phyloP scores from a whole-genome alignment of 2,329 filamentous ascomycete genomes.

The Colletotrichum lentis region DNA sequence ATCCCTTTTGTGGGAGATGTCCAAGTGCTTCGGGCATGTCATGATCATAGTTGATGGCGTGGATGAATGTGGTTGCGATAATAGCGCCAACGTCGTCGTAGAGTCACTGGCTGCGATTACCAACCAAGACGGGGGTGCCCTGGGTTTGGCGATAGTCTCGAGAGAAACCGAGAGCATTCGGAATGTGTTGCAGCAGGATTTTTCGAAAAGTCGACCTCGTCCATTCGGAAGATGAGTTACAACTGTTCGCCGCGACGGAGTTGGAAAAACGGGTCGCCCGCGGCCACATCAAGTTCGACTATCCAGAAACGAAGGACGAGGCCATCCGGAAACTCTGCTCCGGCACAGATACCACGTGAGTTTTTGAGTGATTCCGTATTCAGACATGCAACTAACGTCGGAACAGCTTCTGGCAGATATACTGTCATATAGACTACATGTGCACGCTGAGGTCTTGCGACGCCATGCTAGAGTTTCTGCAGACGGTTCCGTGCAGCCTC shows the following conservation, averaged over 20 bases:
- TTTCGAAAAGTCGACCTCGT: neutral
- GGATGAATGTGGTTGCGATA: neutral
- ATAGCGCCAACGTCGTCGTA: neutral
- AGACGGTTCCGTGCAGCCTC: neutral
- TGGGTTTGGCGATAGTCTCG: neutral
- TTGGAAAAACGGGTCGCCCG: neutral
- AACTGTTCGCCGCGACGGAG: conserved; percentile 5
- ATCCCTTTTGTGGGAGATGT: neutral
- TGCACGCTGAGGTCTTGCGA: neutral
- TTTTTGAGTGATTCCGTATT: neutral
- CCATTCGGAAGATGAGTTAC: neutral
- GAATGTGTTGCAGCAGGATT: rapidly evolving
- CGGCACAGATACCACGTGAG: neutral
- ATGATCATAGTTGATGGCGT: conserved; percentile 7
- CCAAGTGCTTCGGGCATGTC: neutral
- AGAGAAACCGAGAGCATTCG: neutral
- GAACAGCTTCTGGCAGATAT: neutral
- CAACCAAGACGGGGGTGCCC: neutral
- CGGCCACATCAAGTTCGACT: neutral
- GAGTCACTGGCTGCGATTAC: neutral
- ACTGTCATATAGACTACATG: neutral
- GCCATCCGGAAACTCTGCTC: neutral
- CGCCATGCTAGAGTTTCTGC: neutral
- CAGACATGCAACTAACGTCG: neutral
- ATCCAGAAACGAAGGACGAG: neutral